Evolutionary conservation across 768 basidiomycete genomes (phyloP).

Genomic region (Sutorius australiensis): DNA sequence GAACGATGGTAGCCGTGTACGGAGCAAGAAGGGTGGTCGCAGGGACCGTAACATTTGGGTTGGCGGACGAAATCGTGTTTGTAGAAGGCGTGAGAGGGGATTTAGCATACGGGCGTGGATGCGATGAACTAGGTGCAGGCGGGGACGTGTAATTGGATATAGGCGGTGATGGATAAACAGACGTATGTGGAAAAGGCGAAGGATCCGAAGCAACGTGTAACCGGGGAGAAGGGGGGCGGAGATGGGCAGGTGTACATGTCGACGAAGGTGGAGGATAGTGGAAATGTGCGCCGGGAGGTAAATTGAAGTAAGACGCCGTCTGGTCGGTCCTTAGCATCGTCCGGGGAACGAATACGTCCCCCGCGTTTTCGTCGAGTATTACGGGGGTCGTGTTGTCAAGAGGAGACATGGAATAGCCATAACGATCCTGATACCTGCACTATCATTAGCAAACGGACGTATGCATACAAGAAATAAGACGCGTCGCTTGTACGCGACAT

Average conservation of each 20-base stretch:
- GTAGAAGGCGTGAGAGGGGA: conserved; percentile 35
- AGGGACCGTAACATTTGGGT: conserved; percentile 56
- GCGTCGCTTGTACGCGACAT: conserved; percentile 14
- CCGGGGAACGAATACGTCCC: conserved; percentile 18
- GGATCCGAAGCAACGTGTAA: conserved; percentile 24
- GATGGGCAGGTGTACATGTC: conserved; percentile 23
- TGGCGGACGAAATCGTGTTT: conserved; percentile 34
- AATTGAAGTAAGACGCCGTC: conserved; percentile 9
- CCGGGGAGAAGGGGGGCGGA: conserved; percentile 29
- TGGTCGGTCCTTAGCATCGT: conserved; percentile 21
- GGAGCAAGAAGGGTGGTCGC: conserved; percentile 58
- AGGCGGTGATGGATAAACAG: conserved; percentile 27
- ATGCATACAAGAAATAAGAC: conserved; percentile 10
- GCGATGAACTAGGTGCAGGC: conserved; percentile 20
- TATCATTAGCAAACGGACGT: conserved; percentile 15
- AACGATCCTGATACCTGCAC: conserved; percentile 25
- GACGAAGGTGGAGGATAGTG: conserved; percentile 5
- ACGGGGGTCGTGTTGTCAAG: conserved; percentile 35
- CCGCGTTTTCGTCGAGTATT: conserved; percentile 28
- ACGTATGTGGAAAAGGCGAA: conserved; percentile 16
- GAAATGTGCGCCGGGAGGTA: background rate
- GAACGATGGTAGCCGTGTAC: conserved; percentile 59
- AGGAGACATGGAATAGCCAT: conserved; percentile 28
- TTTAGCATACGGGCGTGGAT: conserved; percentile 14
- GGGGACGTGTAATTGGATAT: conserved; percentile 22